Evolutionary conservation across 768 basidiomycete genomes (phyloP).

Genomic region (Kondoa subrosea): DNA sequence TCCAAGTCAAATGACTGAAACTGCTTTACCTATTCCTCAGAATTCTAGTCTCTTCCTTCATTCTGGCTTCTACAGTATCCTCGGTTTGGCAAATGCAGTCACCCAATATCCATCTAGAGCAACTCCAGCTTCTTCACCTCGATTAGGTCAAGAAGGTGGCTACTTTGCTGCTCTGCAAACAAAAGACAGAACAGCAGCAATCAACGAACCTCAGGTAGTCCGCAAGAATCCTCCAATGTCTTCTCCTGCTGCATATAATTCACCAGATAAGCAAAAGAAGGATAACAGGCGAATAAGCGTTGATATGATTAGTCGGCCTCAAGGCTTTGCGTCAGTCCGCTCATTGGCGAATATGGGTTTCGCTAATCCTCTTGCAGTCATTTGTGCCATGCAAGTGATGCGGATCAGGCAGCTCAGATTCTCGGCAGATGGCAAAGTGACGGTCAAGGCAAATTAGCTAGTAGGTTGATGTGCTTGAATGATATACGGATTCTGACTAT

Average conservation of each 20-base stretch:
- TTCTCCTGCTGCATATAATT: not conserved
- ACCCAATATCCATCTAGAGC: not conserved
- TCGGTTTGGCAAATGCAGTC: not conserved
- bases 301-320: constrained; percentile 73
- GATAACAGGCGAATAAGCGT: constrained; percentile 48
- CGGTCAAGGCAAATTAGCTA: constrained; percentile 70
- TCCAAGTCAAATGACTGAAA: not conserved
- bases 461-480: constrained; percentile 37
- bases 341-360: constrained; percentile 16
- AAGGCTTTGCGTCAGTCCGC: constrained; percentile 58
- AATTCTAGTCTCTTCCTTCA: not conserved
- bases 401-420: constrained; percentile 69
- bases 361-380: constrained; percentile 40
- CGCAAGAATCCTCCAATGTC: not conserved
- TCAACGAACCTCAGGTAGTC: constrained; percentile 34
- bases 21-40: not conserved
- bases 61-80: not conserved
- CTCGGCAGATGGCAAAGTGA: constrained; percentile 78
- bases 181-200: constrained; percentile 36
- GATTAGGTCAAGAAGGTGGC: constrained; percentile 40
- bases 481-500: not conserved
- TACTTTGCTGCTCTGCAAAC: constrained; percentile 46
- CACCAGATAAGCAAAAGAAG: constrained; percentile 36
- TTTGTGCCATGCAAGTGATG: constrained; percentile 77
- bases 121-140: constrained; percentile 1